Evolutionary conservation across 1,139 yeast species (phyloP).

Genomic region (Blastobotrys malaysiensis): DNA sequence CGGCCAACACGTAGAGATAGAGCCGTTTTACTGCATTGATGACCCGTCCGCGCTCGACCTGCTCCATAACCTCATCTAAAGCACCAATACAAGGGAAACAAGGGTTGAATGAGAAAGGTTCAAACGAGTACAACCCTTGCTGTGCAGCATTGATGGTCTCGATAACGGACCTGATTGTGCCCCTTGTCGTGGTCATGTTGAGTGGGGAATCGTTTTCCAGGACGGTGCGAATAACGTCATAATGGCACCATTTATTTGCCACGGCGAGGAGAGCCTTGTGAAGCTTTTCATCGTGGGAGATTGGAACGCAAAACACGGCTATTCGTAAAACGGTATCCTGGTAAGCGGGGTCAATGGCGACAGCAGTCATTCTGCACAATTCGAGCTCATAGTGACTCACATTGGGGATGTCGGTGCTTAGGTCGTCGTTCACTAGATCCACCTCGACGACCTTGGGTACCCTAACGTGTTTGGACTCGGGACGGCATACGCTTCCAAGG

Average conservation of each 20-base stretch:
- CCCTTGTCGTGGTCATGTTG: not conserved
- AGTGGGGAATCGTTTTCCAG: not conserved
- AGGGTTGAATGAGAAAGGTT: not conserved
- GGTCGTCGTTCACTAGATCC: not conserved
- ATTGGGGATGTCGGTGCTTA: not conserved
- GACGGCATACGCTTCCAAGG: not conserved
- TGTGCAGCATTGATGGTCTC: not conserved
- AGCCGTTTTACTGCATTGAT: not conserved
- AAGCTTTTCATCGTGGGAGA: not conserved
- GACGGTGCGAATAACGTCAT: not conserved
- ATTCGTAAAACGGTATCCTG: not conserved
- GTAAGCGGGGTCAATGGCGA: not conserved
- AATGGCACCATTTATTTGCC: not conserved
- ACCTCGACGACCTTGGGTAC: not conserved
- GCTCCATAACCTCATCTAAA: not conserved
- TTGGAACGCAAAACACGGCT: not conserved
- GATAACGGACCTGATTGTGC: not conserved
- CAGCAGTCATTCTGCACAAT: not conserved
- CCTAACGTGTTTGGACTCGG: not conserved
- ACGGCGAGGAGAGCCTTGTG: not conserved
- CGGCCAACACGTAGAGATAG: not conserved
- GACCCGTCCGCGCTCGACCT: not conserved
- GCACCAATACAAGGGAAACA: not conserved
- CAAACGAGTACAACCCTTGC: not conserved
- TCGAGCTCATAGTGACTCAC: not conserved